Base-by-base conservation (phyloP, 75 land plant species). In the Pinus taeda region DNA sequence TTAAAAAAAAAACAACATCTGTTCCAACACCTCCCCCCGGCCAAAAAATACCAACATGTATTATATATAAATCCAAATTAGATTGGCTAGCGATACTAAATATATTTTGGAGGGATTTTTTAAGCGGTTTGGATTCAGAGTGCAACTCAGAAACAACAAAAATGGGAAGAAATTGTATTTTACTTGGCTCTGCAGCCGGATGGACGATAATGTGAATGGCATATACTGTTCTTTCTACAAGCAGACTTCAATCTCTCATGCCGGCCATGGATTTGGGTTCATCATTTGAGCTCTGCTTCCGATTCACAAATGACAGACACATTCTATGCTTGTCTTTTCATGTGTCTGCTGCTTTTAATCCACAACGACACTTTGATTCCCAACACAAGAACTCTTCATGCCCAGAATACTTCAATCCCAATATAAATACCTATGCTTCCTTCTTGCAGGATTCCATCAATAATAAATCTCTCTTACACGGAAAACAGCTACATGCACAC, bases 391-490 rank as follows among this genome's bases (percentile, higher is more conserved):
- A 24, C 17, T 15, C 15, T 65, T 65, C 36, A 15, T 4, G 20
- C 15, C 36, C 69, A 65, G 69, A 65, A 6, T 7, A 65, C 4
- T 30, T 65, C 20, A 65, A 30, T 65, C 39, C 39, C 17, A 65
- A 65, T 65, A 39, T 65, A 33, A 65, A 65, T 6, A 65, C 85
- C 24, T 79, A 76, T 78, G 76, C 15, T 72, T 85, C n/a, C 58
- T 74, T 24, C 60, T 15, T 59, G 81, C 87, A 20, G 84, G 87
- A 63, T 29, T 84, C 22, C 76, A 71, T 33, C 59, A 73, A 65
- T 30, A 33, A 65, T 49, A 62, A 42, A 74, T 53, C 59, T 4
- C 76, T 82, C 53, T 61, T 60, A 65, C 84, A 85, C 76, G 82
- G 69, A 37, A 33, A 15, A 1, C 69, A 65, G 15, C 69, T 79